Evolutionary conservation across 2,329 filamentous ascomycete species (phyloP), one percentile per base, ranked within the genome.

Genomic region (Fusarium caatingaense): DNA sequence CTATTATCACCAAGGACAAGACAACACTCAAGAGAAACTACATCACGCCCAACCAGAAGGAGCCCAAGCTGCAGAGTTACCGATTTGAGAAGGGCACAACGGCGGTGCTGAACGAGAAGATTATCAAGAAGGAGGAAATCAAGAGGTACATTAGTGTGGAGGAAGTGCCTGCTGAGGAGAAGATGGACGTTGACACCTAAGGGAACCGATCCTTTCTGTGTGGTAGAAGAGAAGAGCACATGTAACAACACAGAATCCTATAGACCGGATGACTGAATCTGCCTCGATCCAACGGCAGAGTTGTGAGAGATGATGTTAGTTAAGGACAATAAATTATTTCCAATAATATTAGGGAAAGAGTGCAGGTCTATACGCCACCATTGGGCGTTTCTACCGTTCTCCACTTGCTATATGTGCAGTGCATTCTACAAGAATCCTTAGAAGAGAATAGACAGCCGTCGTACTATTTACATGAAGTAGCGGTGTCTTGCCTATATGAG

Each of bases 1-100:
- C 94, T 71, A 89, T 99, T 76, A 99, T 99, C 79, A 97, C 95
- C 66, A 88, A 91, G 76, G 94, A 98, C 76, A 98, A 97, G 90
- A 97, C 96, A 28, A 96, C 93, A 28, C 83, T 99, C 79, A 87
- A 97, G 87, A 88, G 96, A 78, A 97, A 97, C 84, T 96, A 92
- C 85, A 92, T 97, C 80, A 95, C 88, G 80, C 96, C 96, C 63
- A 99, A 99, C 82, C 90, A 94, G 85, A 90, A 97, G 79, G 92
- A 89, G 74, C 87, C 92, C 80, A 99, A 99, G 88, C 88, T 96
- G 81, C 90, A 94, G 84, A 96, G 94, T 84, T 99, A 99, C 86
- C 88, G 89, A 76, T 99, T 98, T 85, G 85, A 87, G 74, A 89
- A 90, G 79, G 96, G 96, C 60, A 98, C 96, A n/a, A 99, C 97